These are phyloP conservation scores for Bipolaris cookei DNA, from an alignment of 2,329 filamentous ascomycete genomes.

Conservation along the genomic window DNA sequence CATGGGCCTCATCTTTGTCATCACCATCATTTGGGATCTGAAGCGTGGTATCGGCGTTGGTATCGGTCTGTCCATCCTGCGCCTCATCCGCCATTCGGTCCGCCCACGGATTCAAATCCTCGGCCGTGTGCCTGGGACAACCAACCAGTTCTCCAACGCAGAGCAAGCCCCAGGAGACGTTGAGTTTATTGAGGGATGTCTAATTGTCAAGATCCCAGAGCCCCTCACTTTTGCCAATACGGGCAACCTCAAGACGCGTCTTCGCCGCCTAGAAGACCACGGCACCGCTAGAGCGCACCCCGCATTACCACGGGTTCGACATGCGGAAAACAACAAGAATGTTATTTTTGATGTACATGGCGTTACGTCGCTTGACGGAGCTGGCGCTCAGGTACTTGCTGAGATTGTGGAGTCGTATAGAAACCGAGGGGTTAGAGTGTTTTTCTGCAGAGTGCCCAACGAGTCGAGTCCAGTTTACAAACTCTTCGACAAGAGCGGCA, in stretches of 20 bases:
- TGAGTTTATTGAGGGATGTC: slow-evolving; percentile 87
- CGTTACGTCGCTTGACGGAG: slow-evolving; percentile 93
- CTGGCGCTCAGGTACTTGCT: slow-evolving; percentile 85
- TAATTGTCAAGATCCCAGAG: slow-evolving; percentile 98
- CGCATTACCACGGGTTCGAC: slow-evolving; percentile 78
- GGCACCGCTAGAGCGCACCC: slow-evolving; percentile 87
- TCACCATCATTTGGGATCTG: slow-evolving; percentile 94
- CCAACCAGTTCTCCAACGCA: slow-evolving; percentile 81
- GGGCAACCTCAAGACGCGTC: slow-evolving; percentile 82
- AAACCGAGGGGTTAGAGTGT: slow-evolving; percentile 76
- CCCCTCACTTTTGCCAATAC: slow-evolving; percentile 97
- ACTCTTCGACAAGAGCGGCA: slow-evolving; percentile 79
- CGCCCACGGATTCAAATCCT: slow-evolving; percentile 95
- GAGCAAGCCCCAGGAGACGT: slow-evolving; percentile 73
- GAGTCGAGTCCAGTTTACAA: slow-evolving; percentile 67
- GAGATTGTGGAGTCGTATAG: slow-evolving; percentile 87
- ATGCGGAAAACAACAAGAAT: slow-evolving; percentile 83
- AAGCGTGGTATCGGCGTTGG: slow-evolving; percentile 93
- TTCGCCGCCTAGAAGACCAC: slow-evolving; percentile 85
- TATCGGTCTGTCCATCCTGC: slow-evolving; percentile 86
- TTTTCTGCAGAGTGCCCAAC: slow-evolving; percentile 68
- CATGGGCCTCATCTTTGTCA: slow-evolving; percentile 87
- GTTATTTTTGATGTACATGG: slow-evolving; percentile 97
- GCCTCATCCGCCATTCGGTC: slow-evolving; percentile 88
- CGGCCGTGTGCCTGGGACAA: slow-evolving; percentile 81